Base-by-base conservation (phyloP, 225 moss, liverwort and hornwort genomes). In the Anthoceros angustus region DNA sequence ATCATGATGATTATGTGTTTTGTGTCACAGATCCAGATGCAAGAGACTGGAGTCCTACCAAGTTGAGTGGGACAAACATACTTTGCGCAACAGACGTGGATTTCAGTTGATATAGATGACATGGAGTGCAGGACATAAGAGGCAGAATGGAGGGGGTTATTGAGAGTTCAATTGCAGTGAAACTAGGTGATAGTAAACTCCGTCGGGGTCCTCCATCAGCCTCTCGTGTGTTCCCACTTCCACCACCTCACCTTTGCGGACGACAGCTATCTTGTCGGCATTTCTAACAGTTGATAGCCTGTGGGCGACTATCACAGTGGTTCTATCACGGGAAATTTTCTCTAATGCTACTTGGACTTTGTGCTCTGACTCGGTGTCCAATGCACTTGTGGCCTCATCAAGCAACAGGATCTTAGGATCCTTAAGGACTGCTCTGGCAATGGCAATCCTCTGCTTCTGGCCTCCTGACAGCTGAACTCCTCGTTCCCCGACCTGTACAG, bases 341-440 rank as follows among this genome's bases (percentile, higher is more conserved):
- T 77, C 71, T 14, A 77, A 62, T 38, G 77, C 74, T 68, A 68
- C 73, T 45, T 77, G 77, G 38, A 77, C 77, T 0, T 73, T 40
- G 20, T 65, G 64, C 38, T 77, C 77, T 0, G 77, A 74, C 10
- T 41, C 74, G 9, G 69, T 61, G 48, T 75, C 74, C n/a, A 75
- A 62, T 14, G 70, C 74, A 40, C 66, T 66, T 8, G 74, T 75
- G 23, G 74, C 77, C 67, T 77, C 77, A 39, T 77, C 77, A 43
- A 74, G 64, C 61, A 77, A 66, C 5, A 77, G 46, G 61, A 77
- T 64, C 18, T 62, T 66, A 6, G 77, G 77, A 45, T 73, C 70
- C 55, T 66, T 73, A 39, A 77, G 42, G 68, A 77, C 70, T 11
- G 77, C 77, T 55, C 77, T 64, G 16, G 77, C 77, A 40, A 73